phyloP scores from a whole-genome alignment of 371 early-diverging fungal genomes.

The Basidiobolus meristosporus region DNA sequence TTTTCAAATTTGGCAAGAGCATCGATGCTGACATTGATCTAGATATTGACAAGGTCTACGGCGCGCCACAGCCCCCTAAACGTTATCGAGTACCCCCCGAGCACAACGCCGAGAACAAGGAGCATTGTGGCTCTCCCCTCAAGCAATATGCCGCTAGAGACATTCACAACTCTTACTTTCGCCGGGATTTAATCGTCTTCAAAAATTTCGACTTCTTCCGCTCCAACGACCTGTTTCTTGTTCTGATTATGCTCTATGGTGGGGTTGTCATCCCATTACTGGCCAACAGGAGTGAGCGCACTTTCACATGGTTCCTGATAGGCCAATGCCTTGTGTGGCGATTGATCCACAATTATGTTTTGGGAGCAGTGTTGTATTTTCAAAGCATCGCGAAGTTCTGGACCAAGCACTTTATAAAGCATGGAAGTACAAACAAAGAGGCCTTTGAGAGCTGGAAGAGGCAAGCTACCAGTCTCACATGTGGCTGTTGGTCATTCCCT shows the following conservation, averaged over 20 bases:
- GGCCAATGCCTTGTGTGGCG: slow-evolving; percentile 76
- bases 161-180: slow-evolving; percentile 24
- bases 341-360: slow-evolving; percentile 54
- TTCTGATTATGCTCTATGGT: slow-evolving; percentile 52
- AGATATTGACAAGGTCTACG: slow-evolving; percentile 85
- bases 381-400: slow-evolving; percentile 67
- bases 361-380: slow-evolving; percentile 48
- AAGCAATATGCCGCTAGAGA: background rate
- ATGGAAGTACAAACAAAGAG: slow-evolving; percentile 65
- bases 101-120: too few species aligned
- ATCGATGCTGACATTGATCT: background rate
- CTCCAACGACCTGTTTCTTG: slow-evolving; percentile 58
- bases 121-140: slow-evolving; percentile 5
- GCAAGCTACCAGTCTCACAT: slow-evolving; percentile 6
- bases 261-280: slow-evolving; percentile 42
- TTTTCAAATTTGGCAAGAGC: background rate
- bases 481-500: background rate
- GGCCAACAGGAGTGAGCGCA: too few species aligned
- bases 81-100: slow-evolving; percentile 4
- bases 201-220: slow-evolving; percentile 77
- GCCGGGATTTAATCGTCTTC: slow-evolving; percentile 73
- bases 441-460: slow-evolving; percentile 88
- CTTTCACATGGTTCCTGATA: slow-evolving; percentile 22
- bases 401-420: slow-evolving; percentile 81
- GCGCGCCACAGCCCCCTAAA: slow-evolving; percentile 6